These are phyloP conservation scores for Phylloporus sp. DNA, from an alignment of 768 basidiomycete genomes.

Conservation along the genomic window DNA sequence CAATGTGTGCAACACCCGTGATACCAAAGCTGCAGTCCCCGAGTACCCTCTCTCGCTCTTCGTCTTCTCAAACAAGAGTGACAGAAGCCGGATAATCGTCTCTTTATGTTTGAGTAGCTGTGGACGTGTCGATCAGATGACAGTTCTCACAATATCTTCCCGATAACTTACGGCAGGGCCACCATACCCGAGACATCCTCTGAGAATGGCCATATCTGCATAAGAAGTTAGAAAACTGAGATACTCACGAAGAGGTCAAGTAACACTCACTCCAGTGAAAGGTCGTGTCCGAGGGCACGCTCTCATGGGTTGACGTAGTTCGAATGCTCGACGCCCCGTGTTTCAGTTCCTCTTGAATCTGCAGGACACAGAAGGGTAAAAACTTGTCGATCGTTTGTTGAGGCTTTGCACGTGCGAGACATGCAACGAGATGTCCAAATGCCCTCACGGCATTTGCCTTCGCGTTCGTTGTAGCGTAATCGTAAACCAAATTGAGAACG, in stretches of 20 bases:
- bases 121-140: conserved; percentile 2
- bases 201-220: conserved; percentile 73
- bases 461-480: conserved; percentile 85
- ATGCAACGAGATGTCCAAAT: conserved; percentile 82
- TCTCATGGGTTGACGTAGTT: conserved; percentile 69
- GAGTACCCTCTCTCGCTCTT: conserved; percentile 87
- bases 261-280: conserved; percentile 80
- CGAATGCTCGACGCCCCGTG: conserved; percentile 85
- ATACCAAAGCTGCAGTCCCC: conserved; percentile 71
- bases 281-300: conserved; percentile 79
- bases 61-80: conserved; percentile 68
- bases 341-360: conserved; percentile 81
- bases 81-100: conserved; percentile 57
- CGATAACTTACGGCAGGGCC: conserved; percentile 48
- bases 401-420: conserved; percentile 75
- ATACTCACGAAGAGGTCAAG: not conserved
- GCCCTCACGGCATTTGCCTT: conserved; percentile 89
- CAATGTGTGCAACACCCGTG: conserved; percentile 69
- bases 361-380: conserved; percentile 66
- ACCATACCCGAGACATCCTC: conserved; percentile 76
- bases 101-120: conserved; percentile 68
- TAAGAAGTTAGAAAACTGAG: conserved; percentile 1
- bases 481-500: conserved; percentile 75
- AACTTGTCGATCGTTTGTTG: conserved; percentile 75
- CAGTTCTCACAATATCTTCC: not conserved